Evolutionary conservation across 495 filamentous ascomycete species (phyloP).

Genomic region (Podospora bellae-mahoneyi): DNA sequence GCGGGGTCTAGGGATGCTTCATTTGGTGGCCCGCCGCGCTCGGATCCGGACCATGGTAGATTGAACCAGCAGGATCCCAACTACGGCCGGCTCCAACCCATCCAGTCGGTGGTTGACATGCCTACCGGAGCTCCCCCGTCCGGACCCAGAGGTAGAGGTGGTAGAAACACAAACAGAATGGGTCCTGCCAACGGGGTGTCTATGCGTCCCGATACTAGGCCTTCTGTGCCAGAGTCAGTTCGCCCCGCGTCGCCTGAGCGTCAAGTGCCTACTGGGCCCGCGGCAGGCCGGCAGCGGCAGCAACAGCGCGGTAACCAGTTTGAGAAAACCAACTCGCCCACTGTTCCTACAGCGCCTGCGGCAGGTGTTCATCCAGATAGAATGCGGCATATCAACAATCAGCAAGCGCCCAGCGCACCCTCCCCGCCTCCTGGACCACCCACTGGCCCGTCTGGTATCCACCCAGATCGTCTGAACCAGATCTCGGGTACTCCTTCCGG

Average conservation of each 20-base stretch:
- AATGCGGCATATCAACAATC: constrained; percentile 35
- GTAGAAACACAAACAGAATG: constrained; percentile 38
- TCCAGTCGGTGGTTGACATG: constrained; percentile 46
- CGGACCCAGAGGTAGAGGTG: constrained; percentile 59
- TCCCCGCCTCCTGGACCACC: constrained; percentile 15
- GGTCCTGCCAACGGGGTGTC: constrained; percentile 34
- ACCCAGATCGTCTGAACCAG: constrained; percentile 51
- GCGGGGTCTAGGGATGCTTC: constrained; percentile 35
- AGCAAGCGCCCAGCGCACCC: constrained; percentile 20
- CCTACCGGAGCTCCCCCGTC: constrained; percentile 53
- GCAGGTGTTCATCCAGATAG: constrained; percentile 45
- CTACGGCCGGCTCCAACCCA: constrained; percentile 57
- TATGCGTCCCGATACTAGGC: constrained; percentile 37
- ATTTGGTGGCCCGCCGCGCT: constrained; percentile 31
- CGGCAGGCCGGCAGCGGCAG: constrained; percentile 35
- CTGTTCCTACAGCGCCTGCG: constrained; percentile 27
- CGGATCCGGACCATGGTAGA: constrained; percentile 56
- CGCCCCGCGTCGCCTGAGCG: constrained; percentile 45
- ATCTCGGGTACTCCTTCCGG: constrained; percentile 26
- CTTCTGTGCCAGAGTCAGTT: constrained; percentile 33
- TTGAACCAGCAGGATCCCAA: constrained; percentile 59
- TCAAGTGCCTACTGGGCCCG: constrained; percentile 48
- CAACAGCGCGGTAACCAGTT: constrained; percentile 27
- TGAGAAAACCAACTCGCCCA: constrained; percentile 24
- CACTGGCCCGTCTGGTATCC: constrained; percentile 33